A percentile compares a stretch with the other conserved stretches of the same genome.
These are phyloP conservation scores for Tetradesmus lagerheimii DNA, from an alignment of 139 green algal genomes.

Conservation along the genomic window DNA sequence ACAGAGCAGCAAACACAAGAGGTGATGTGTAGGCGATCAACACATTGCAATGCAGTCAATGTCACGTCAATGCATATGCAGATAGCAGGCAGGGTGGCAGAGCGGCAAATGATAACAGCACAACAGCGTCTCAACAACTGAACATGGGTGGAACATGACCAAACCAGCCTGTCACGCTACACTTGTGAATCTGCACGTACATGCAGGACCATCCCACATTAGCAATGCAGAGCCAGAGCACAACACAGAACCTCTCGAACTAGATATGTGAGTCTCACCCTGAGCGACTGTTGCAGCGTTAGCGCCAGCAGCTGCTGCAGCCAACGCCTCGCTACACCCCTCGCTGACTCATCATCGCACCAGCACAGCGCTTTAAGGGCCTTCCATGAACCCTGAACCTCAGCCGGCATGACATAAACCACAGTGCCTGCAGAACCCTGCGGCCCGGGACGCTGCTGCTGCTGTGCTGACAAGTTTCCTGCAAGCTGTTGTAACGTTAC, in stretches of 20 bases:
- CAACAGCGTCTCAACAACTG: too few relatives aligned
- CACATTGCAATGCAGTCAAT: too few relatives aligned
- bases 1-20: not conserved
- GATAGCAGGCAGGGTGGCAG: too few relatives aligned
- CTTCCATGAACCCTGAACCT: slow-evolving; percentile 34
- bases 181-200: too few relatives aligned
- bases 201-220: too few relatives aligned
- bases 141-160: too few relatives aligned
- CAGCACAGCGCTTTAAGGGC: slow-evolving; percentile 38
- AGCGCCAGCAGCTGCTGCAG: slow-evolving; percentile 42
- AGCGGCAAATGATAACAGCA: too few relatives aligned
- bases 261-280: not conserved
- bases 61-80: too few relatives aligned
- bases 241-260: too few relatives aligned
- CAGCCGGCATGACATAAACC: not conserved
- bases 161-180: too few relatives aligned
- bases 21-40: too few relatives aligned
- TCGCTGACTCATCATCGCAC: slow-evolving; percentile 26
- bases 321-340: not conserved
- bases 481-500: slow-evolving; percentile 26
- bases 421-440: not conserved
- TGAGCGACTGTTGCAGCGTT: slow-evolving; percentile 25
- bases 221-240: too few relatives aligned
- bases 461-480: slow-evolving; percentile 17
- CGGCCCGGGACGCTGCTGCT: not conserved